Base-by-base conservation (phyloP, 2,329 filamentous ascomycete species). In the Hypoxylon sp. region DNA sequence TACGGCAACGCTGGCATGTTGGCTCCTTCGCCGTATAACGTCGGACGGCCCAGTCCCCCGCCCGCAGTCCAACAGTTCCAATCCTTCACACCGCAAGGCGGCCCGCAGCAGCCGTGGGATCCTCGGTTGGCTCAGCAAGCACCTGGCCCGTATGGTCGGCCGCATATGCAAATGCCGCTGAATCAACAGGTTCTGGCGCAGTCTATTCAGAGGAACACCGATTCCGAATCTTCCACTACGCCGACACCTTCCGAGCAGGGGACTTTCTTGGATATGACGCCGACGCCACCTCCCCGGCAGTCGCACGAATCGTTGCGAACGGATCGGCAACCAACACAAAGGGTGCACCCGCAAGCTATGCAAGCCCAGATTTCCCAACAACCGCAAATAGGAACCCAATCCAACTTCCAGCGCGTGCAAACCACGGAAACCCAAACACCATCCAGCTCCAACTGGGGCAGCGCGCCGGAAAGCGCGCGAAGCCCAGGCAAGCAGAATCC, bases 21-120 rank as follows among this genome's bases (percentile, higher is more conserved):
- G 22, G 72, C 69, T 24, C 62, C 66, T 28, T 75, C 73, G 10
- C 72, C 74, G 15, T 75, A 76, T 32, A 68, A 74, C 13, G 56
- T 72, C 8, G 70, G 73, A 11, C 70, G 63, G 3, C 62, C 65
- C 20, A 63, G 60, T 22, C 61, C 60, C 8, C 62, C 64, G 3
- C 58, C 64, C 4, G 41, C 65, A 3, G 64, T 66, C 37, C 68
- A 61, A 24, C 71, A 69, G 44, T 68, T 68, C 50, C 70, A 69
- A 22, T 13, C 60, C 11, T 43, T 63, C 8, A 13, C 58, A 50
- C 65, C 54, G 17, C 62, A 56, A 17, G 64, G 66, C 2, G 51
- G 41, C 13, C 69, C 64, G 13, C 62, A 57, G 11, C 67, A 64
- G 19, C 70, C 68, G 56, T 71, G 64, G 71, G 68, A 72, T 57